A percentile compares a stretch with the other conserved stretches of the same genome.
Evolutionary conservation across 1,284 basidiomycete species (phyloP).

Genomic region (Marasmius oreades): DNA sequence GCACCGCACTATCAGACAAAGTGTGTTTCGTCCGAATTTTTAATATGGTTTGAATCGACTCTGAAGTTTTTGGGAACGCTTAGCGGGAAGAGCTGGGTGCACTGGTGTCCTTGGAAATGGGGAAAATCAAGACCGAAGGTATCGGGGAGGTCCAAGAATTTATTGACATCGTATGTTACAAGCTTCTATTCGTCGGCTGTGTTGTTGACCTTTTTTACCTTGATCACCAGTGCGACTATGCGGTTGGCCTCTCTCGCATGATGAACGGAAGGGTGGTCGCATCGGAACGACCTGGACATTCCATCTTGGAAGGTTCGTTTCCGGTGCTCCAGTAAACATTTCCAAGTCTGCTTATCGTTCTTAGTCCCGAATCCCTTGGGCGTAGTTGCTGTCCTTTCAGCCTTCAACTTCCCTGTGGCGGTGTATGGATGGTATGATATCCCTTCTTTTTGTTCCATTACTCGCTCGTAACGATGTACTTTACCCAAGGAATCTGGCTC

Average conservation of each 20-base stretch:
- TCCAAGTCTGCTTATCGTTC: neutral
- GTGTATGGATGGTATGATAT: slow-evolving; percentile 75
- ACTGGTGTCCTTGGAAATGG: slow-evolving; percentile 88
- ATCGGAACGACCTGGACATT: slow-evolving; percentile 87
- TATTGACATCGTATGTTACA: slow-evolving; percentile 76
- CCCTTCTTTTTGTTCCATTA: slow-evolving; percentile 9
- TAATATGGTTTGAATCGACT: slow-evolving; percentile 3
- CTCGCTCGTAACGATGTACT: neutral
- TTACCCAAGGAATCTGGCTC: slow-evolving; percentile 75
- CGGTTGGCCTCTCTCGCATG: slow-evolving; percentile 83
- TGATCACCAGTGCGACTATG: slow-evolving; percentile 45
- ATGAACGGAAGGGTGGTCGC: slow-evolving; percentile 87
- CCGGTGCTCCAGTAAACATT: neutral
- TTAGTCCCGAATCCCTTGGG: slow-evolving; percentile 92
- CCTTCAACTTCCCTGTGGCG: slow-evolving; percentile 94
- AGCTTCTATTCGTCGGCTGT: neutral
- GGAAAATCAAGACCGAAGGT: slow-evolving; percentile 93
- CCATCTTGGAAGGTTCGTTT: slow-evolving; percentile 78
- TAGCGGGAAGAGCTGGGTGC: slow-evolving; percentile 82
- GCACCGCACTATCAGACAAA: slow-evolving; percentile 79
- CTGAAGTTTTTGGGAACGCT: slow-evolving; percentile 9
- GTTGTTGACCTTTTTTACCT: slow-evolving; percentile 5
- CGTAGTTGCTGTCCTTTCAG: slow-evolving; percentile 86
- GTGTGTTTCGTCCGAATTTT: slow-evolving; percentile 31
- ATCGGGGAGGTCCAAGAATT: slow-evolving; percentile 94